Percentiles rank a stretch among this genome's conserved stretches.
These are phyloP conservation scores for Zalaria obscura DNA, from an alignment of 2,329 filamentous ascomycete species.

Conservation along the genomic window DNA sequence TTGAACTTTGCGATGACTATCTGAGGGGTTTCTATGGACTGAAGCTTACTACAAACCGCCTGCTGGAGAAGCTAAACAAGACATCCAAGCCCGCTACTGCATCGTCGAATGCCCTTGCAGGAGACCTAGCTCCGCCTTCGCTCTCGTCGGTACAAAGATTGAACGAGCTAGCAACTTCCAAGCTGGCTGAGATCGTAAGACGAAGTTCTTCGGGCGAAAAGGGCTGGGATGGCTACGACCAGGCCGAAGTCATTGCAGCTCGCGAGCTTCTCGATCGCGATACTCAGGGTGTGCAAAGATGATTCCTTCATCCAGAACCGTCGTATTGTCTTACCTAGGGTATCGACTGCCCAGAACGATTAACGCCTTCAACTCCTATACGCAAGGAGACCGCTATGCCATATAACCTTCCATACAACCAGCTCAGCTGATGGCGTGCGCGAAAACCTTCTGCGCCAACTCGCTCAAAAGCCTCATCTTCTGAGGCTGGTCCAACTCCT, in stretches of 20 bases:
- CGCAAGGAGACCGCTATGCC: not conserved
- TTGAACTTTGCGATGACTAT: constrained; percentile 90
- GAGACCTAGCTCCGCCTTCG: constrained; percentile 37
- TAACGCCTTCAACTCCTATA: not conserved
- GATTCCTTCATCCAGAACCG: not conserved
- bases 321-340: too few species aligned
- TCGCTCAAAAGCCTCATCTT: constrained; percentile 70
- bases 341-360: too few species aligned
- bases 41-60: constrained; percentile 38
- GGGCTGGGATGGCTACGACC: constrained; percentile 59
- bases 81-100: constrained; percentile 16
- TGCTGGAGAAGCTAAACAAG: constrained; percentile 1
- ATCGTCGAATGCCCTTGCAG: constrained; percentile 14
- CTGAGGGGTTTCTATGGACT: constrained; percentile 85
- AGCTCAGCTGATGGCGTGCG: constrained; percentile 49
- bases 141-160: constrained; percentile 49
- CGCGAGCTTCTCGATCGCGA: constrained; percentile 50
- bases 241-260: constrained; percentile 57
- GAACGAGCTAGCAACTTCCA: constrained; percentile 57
- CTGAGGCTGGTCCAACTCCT: constrained; percentile 73
- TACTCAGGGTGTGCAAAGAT: constrained; percentile 19
- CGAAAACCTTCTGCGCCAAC: constrained; percentile 75
- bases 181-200: constrained; percentile 63
- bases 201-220: constrained; percentile 44
- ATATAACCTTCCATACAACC: not conserved